Conservation (phyloP, 805 yeast species). For the Wickerhamiella galacta region DNA sequence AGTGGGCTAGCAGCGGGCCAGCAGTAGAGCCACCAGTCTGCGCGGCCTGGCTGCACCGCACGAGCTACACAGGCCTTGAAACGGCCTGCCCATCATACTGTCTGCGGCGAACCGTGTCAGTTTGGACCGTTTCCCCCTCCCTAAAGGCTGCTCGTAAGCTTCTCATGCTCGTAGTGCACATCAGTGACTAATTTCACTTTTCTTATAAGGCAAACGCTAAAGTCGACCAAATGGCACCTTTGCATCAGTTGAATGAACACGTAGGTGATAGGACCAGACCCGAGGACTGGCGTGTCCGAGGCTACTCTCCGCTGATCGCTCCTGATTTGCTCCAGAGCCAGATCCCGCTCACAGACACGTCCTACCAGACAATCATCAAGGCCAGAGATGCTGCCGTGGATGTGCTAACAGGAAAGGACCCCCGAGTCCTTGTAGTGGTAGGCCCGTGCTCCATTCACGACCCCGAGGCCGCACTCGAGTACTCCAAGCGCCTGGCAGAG, state of each 20-base stretch:
- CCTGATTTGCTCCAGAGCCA: slow-evolving; percentile 85
- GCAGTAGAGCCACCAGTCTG: too few relatives aligned
- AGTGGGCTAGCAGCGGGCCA: too few relatives aligned
- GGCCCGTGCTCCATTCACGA: slow-evolving; percentile 98
- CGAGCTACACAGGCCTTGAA: too few relatives aligned
- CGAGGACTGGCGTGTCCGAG: slow-evolving; percentile 38
- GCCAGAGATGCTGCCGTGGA: slow-evolving; percentile 70
- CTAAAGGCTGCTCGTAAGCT: too few relatives aligned
- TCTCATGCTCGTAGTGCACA: too few relatives aligned
- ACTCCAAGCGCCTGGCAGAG: slow-evolving; percentile 51
- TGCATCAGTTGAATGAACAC: slow-evolving; percentile 13
- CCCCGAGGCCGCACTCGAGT: slow-evolving; percentile 73
- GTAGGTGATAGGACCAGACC: slow-evolving; percentile 14
- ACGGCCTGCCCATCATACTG: too few relatives aligned
- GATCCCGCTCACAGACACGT: slow-evolving; percentile 42
- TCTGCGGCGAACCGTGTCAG: too few relatives aligned
- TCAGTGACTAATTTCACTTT: too few relatives aligned
- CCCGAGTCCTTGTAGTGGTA: slow-evolving; percentile 70
- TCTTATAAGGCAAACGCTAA: too few relatives aligned
- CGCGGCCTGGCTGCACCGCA: too few relatives aligned
- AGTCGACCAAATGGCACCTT: not conserved
- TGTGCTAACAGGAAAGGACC: slow-evolving; percentile 60
- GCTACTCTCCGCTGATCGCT: slow-evolving; percentile 86
- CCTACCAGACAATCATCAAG: slow-evolving; percentile 45
- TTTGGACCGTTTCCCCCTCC: too few relatives aligned